Evolutionary conservation across 2,329 filamentous ascomycete genomes (phyloP).

Genomic region (Blastomyces emzantsi): DNA sequence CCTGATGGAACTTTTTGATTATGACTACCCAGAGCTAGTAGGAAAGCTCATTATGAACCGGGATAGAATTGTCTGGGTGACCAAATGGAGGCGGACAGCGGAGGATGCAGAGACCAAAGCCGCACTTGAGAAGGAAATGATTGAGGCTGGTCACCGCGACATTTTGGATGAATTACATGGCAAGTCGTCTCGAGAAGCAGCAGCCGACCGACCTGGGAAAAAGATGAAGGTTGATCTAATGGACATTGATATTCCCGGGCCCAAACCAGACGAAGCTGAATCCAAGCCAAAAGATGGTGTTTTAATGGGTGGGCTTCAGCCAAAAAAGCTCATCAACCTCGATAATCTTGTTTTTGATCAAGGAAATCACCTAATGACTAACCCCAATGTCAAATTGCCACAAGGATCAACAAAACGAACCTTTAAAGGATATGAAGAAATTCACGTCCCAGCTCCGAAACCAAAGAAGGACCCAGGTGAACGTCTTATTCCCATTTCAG

Average conservation of each 20-base stretch:
- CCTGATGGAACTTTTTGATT: conserved; percentile 96
- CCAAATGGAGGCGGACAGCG: conserved; percentile 72
- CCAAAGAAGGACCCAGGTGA: conserved; percentile 73
- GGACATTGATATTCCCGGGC: conserved; percentile 71
- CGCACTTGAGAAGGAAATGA: conserved; percentile 82
- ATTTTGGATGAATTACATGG: conserved; percentile 84
- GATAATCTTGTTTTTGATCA: conserved; percentile 97
- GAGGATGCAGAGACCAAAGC: conserved; percentile 63
- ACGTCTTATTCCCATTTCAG: conserved; percentile 64
- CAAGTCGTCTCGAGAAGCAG: conserved; percentile 49
- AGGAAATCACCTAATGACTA: conserved; percentile 99
- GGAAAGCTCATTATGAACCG: conserved; percentile 84
- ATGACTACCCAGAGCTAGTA: conserved; percentile 88
- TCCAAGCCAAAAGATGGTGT: conserved; percentile 55
- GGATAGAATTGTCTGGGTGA: conserved; percentile 94
- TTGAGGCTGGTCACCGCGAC: conserved; percentile 72
- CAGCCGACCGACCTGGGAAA: conserved; percentile 55
- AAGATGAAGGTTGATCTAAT: conserved; percentile 78
- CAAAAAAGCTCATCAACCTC: conserved; percentile 79
- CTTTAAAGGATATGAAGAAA: conserved; percentile 98
- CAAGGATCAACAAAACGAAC: conserved; percentile 91
- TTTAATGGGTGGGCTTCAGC: conserved; percentile 73
- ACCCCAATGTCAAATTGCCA: conserved; percentile 84
- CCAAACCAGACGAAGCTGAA: conserved; percentile 43
- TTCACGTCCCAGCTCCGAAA: conserved; percentile 91